Base-by-base conservation (phyloP, 129 eudicot species). In the Pulicaria dysenterica region DNA sequence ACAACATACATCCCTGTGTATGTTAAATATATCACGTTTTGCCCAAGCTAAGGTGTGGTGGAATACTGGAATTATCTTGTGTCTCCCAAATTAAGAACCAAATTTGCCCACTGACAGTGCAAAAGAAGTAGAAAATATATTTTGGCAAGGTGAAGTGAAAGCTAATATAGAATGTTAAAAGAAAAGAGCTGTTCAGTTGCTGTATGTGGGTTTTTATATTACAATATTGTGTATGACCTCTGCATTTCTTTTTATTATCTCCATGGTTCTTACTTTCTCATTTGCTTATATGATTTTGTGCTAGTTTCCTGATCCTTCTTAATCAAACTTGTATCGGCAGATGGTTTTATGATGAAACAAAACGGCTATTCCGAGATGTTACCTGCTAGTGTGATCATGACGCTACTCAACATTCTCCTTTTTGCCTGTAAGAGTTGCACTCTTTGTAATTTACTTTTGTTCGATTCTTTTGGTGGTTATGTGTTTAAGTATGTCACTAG, bases 311-410 rank as follows among this genome's bases (percentile, higher is more conserved):
- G 48, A 64, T 54, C 34, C 42, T 3, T 70, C 1, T 51, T 34
- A 4, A 62, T 36, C 24, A 8, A 38, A 38, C 36, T 63, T 71
- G 51, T 42, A 45, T 57, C 45, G 47, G 67, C 96, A 94, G 98
- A 67, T 94, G 98, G 98, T 85, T 94, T 59, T 94, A 85, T 68
- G 98, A 94, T 81, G 94, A 87, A 85, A 54, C 79, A 17, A 87
- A 83, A 70, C 91, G 87, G 64, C 84, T 83, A 70, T 94, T 94
- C 72, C 92, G 96, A 72, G 92, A 84, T 64, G 87, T 81, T 76
- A 79, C 95, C 59, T 78, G 95, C 83, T 90, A 77, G 67, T 64
- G 45, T 7, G 55, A 41, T 50, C 56, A 67, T 71, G 48, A 56
- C n/a, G 49, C 8, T 50, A 79, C 73, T 69, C 67, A 46, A 67